A percentile compares a stretch with the other conserved stretches of the same genome.
Evolutionary conservation across 148 eudicot species (phyloP).

Genomic region (Vaccinium myrtillus): DNA sequence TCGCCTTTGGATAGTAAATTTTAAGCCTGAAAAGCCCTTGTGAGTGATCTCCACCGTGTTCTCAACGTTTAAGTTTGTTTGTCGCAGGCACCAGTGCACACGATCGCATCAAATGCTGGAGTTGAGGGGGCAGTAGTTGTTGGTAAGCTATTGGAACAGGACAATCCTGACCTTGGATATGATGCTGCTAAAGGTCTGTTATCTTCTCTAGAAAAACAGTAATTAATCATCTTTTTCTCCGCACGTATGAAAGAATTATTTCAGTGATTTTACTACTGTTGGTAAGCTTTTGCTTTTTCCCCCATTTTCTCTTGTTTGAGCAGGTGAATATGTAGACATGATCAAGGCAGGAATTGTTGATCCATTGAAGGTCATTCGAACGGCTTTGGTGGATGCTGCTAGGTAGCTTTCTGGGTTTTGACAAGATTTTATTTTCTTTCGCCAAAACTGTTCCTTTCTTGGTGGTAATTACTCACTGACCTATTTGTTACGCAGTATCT

Average conservation of each 20-base stretch:
- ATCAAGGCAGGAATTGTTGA: constrained; percentile 86
- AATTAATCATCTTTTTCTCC: not conserved
- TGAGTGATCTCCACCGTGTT: not conserved
- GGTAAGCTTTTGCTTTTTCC: not conserved
- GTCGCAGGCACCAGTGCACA: constrained; percentile 74
- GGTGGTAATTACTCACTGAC: not conserved
- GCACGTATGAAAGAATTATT: not conserved
- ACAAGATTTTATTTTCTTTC: too few relatives aligned
- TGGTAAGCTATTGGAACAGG: constrained; percentile 88
- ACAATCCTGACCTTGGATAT: constrained; percentile 81
- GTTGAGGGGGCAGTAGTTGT: constrained; percentile 89
- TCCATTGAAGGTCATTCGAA: constrained; percentile 88
- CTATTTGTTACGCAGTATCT: constrained; percentile 42
- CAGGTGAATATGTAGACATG: constrained; percentile 94
- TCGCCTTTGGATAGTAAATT: not conserved
- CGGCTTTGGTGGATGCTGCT: constrained; percentile 89
- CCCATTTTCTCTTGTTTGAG: not conserved
- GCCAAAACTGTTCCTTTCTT: not conserved
- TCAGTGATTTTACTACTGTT: not conserved
- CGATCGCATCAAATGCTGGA: constrained; percentile 91
- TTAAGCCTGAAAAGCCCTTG: not conserved
- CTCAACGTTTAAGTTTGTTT: not conserved
- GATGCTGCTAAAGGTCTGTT: constrained; percentile 87
- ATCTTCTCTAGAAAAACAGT: not conserved
- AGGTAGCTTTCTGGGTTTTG: constrained; percentile 38